These are phyloP conservation scores for Eucalyptus tenuipes DNA, from an alignment of 345 rosid genomes.

Conservation along the genomic window DNA sequence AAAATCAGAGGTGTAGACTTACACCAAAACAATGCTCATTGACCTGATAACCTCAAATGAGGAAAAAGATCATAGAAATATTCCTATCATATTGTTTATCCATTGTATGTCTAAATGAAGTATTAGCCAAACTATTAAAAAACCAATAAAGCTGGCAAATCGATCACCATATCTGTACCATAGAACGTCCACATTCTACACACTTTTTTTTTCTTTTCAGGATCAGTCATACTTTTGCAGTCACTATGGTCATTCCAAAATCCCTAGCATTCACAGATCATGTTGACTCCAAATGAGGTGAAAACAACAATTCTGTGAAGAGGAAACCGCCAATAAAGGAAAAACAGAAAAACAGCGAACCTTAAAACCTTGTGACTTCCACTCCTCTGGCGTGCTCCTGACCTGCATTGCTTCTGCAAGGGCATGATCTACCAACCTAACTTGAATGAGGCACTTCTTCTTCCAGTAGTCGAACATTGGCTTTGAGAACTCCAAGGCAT, in stretches of 20 bases:
- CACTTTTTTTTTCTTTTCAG: not conserved
- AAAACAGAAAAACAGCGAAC: not conserved
- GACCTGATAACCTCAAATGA: not conserved
- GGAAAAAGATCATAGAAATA: not conserved
- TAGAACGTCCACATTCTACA: not conserved
- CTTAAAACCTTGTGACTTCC: constrained; percentile 33
- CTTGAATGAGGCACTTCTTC: constrained; percentile 13
- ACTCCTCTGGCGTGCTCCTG: constrained; percentile 31
- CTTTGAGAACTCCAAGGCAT: constrained; percentile 5
- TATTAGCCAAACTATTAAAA: not conserved
- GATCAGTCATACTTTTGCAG: not conserved
- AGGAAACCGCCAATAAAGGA: not conserved
- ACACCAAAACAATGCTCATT: not conserved
- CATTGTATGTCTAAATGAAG: not conserved
- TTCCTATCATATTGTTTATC: not conserved
- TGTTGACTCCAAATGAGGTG: not conserved
- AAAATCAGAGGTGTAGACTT: not conserved
- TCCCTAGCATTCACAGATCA: not conserved
- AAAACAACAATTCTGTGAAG: not conserved
- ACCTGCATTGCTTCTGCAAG: constrained; percentile 30
- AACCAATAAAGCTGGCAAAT: not conserved
- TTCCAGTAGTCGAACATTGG: constrained; percentile 15
- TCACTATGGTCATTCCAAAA: not conserved
- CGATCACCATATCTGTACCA: not conserved
- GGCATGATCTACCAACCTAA: constrained; percentile 16